Evolutionary conservation across 1,284 basidiomycete genomes (phyloP).

Genomic region (Ustilago shanxiensis): DNA sequence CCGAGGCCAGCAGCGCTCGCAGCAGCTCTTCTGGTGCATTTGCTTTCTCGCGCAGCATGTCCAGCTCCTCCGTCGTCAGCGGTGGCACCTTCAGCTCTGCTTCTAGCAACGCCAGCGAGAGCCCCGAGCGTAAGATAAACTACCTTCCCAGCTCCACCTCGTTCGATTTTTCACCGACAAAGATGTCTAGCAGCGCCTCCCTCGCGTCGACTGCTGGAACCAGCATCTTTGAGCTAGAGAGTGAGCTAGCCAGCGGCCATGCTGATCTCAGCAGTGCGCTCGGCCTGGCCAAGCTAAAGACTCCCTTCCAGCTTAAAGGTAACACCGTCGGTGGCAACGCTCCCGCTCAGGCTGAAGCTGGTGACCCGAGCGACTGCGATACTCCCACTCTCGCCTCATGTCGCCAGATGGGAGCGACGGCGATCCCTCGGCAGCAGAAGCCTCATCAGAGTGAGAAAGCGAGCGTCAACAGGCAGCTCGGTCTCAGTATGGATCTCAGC

Average conservation of each 20-base stretch:
- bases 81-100: conserved; percentile 50
- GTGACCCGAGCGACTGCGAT: conserved; percentile 52
- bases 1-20: conserved; percentile 35
- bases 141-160: conserved; percentile 30
- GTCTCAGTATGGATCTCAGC: conserved; percentile 51
- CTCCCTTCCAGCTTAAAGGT: conserved; percentile 42
- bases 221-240: conserved; percentile 39
- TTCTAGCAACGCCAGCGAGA: conserved; percentile 48
- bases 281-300: conserved; percentile 29
- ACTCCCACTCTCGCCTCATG: conserved; percentile 52
- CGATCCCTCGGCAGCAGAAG: neutral
- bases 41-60: conserved; percentile 53
- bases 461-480: conserved; percentile 33
- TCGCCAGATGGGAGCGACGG: conserved; percentile 33
- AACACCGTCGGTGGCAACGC: conserved; percentile 1
- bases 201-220: conserved; percentile 47
- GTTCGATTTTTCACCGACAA: conserved; percentile 39
- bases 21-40: conserved; percentile 54
- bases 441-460: conserved; percentile 11
- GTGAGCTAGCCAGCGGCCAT: conserved; percentile 5
- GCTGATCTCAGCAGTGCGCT: neutral
- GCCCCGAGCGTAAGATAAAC: conserved; percentile 39
- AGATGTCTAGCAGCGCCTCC: conserved; percentile 40
- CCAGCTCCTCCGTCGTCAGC: conserved; percentile 48
- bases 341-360: conserved; percentile 3